Conservation (phyloP, 148 eudicot species). For the Bassia scoparia region DNA sequence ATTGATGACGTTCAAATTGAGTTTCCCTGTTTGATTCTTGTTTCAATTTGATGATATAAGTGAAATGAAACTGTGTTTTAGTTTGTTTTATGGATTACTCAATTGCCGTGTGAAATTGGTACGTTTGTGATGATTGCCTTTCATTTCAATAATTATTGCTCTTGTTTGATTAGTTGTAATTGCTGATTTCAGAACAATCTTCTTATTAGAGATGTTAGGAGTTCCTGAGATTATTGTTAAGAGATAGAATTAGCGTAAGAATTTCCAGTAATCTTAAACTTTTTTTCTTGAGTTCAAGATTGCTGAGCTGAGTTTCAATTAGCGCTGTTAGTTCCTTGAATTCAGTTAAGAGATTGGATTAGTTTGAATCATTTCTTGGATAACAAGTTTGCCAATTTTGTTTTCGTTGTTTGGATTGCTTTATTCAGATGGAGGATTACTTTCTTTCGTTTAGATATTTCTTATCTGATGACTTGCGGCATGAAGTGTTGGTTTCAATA, state of each 20-base stretch:
- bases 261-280: neutral
- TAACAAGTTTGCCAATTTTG: neutral
- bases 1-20: neutral
- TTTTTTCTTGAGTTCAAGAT: neutral
- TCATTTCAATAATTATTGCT: neutral
- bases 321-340: neutral
- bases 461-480: neutral
- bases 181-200: neutral
- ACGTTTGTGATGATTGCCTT: neutral
- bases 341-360: neutral
- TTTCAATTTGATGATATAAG: neutral
- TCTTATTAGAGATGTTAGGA: neutral
- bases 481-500: neutral
- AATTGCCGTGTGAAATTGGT: neutral
- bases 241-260: too few species aligned
- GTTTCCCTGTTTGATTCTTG: neutral
- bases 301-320: neutral
- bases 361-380: neutral
- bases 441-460: neutral
- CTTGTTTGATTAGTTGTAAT: neutral
- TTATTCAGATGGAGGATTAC: neutral
- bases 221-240: neutral
- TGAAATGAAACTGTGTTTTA: neutral
- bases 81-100: neutral
- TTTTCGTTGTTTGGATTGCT: neutral